These are phyloP conservation scores for Neopestalotiopsis sp. DNA, from an alignment of 2,329 filamentous ascomycete genomes.

Conservation along the genomic window DNA sequence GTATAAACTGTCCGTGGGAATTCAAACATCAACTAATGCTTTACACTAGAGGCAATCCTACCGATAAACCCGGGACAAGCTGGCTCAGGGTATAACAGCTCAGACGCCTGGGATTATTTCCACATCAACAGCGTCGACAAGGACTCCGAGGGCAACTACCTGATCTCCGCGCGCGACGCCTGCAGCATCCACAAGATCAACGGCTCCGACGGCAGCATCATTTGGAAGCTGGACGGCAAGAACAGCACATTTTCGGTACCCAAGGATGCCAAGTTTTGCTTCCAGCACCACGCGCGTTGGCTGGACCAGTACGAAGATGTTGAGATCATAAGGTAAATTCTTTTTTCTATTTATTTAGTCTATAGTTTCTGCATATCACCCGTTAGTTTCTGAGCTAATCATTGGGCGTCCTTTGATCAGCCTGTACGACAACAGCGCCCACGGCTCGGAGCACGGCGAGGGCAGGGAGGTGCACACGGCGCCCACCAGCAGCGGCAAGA, in stretches of 20 bases:
- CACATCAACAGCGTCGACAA: conserved; percentile 64
- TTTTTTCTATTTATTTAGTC: too few relatives aligned
- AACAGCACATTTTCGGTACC: conserved; percentile 46
- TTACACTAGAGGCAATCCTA: conserved; percentile 47
- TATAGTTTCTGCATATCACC: too few relatives aligned
- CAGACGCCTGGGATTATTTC: conserved; percentile 58
- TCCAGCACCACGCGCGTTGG: conserved; percentile 59
- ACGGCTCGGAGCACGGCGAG: conserved; percentile 47
- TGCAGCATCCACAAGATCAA: conserved; percentile 54
- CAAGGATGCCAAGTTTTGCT: conserved; percentile 48
- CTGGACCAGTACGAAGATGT: conserved; percentile 46
- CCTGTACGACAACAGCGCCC: conserved; percentile 58
- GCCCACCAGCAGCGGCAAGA: conserved; percentile 50
- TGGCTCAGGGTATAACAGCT: conserved; percentile 31
- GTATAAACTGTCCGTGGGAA: conserved; percentile 24
- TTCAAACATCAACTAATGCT: conserved; percentile 19
- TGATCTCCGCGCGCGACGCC: conserved; percentile 59
- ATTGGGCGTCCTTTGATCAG: conserved; percentile 37
- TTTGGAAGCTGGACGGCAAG: conserved; percentile 60
- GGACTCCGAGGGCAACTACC: conserved; percentile 53
- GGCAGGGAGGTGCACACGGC: conserved; percentile 32
- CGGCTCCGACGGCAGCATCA: conserved; percentile 49
- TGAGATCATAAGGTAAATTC: conserved; percentile 39
- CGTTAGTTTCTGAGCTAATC: too few relatives aligned
- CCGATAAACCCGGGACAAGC: conserved; percentile 52